Base-by-base conservation (phyloP, 129 eudicot species). In the Glebionis coronaria region DNA sequence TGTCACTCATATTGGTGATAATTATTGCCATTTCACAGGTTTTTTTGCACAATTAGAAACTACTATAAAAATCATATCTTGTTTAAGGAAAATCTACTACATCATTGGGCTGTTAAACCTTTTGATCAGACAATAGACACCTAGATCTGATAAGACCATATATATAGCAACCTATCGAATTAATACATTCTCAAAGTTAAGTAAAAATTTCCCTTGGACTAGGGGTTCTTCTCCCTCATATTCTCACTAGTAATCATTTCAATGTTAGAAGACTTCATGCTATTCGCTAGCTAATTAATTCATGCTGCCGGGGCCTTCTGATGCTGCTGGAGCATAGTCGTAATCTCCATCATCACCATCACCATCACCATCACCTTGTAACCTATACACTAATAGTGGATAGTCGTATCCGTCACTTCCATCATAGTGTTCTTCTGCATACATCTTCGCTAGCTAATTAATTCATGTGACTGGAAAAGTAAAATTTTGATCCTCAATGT, bases 281-380 rank as follows among this genome's bases (percentile, higher is more conserved):
- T 1, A 35, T 31, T 5, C 40, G 1, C 7, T 35, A 35, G 0
- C 7, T 9, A 12, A 35, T 1, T 35, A 35, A 20, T 57, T 57
- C 40, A 57, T 13, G 35, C 44, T 14, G 73, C 77, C 4, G 83
- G 79, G 7, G 79, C 75, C 31, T 10, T 19, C 51, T 42, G 69
- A 45, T 21, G 29, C 56, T 13, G 47, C 51, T 7, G 5, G 47
- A 60, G 79, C 72, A 44, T 66, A 79, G 58, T 79, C 82, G 44
- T 53, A 73, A 8, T 31, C 57, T 16, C 71, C 75, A 12, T 60
- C 65, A 67, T 78, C 78, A 38, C 65, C 73, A n/a, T 35, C 63
- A 38, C 65, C 73, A n/a, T 35, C 63, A 61, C 67, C 79, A 42
- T 78, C 78, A 10, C 64, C 35, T 29, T 29, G 5, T 29, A 4